Conservation (phyloP, 345 rosid species). For the Lepidium africanum region DNA sequence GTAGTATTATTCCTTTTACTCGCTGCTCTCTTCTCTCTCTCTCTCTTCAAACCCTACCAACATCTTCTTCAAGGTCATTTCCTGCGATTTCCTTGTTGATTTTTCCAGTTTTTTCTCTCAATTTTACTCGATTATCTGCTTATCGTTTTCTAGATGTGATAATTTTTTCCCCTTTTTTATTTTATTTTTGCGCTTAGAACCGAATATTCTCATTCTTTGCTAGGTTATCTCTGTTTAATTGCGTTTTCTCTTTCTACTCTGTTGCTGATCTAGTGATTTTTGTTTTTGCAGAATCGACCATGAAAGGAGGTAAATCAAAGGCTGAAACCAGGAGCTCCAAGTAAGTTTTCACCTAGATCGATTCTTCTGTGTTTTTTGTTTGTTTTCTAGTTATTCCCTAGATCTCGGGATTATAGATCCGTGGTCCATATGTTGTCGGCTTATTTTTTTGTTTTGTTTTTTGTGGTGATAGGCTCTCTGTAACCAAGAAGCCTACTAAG, state of each 20-base stretch:
- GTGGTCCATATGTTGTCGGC: neutral
- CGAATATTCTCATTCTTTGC: neutral
- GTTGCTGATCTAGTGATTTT: constrained; percentile 19
- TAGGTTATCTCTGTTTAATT: neutral
- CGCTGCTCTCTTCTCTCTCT: neutral
- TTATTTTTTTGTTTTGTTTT: neutral
- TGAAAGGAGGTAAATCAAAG: constrained; percentile 94
- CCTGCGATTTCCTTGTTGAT: neutral
- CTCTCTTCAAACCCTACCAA: constrained; percentile 5
- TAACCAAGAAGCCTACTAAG: constrained; percentile 62
- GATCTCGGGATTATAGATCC: constrained; percentile 36
- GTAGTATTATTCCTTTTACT: neutral
- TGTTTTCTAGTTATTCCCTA: neutral
- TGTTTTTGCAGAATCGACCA: constrained; percentile 47
- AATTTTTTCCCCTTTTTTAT: too few species aligned
- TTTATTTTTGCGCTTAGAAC: neutral
- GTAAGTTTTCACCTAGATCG: constrained; percentile 36
- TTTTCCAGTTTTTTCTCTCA: neutral
- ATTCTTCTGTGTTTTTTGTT: neutral
- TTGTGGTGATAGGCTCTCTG: constrained; percentile 52
- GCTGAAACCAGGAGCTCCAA: constrained; percentile 61
- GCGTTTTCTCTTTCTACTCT: neutral
- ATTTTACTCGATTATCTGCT: neutral
- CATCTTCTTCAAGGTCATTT: constrained; percentile 11
- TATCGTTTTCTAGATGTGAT: neutral